phyloP scores from a whole-genome alignment of 2,329 filamentous ascomycete genomes.

The Zasmidium angulare region DNA sequence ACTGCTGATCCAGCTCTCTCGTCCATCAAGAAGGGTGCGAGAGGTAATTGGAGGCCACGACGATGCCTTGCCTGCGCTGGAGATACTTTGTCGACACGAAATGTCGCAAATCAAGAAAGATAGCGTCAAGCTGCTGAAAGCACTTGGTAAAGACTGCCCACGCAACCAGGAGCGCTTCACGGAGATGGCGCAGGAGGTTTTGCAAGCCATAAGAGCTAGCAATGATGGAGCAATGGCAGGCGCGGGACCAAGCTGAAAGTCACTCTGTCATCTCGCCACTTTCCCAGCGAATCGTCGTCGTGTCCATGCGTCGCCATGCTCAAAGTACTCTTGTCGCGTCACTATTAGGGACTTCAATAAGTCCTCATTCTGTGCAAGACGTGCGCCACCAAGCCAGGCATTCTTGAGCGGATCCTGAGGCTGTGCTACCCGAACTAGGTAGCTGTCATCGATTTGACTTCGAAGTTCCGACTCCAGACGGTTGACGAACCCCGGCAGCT shows the following conservation, averaged over 20 bases:
- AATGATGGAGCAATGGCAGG: slow-evolving; percentile 5
- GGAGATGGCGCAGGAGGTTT: slow-evolving; percentile 20
- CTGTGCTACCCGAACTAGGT: slow-evolving; percentile 70
- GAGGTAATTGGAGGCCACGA: slow-evolving; percentile 23
- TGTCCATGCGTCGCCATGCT: slow-evolving; percentile 62
- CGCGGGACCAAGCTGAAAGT: slow-evolving; percentile 14
- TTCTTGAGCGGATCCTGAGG: slow-evolving; percentile 73
- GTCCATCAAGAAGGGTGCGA: slow-evolving; percentile 23
- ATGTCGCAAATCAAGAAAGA: slow-evolving; percentile 29
- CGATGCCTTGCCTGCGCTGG: slow-evolving; percentile 17
- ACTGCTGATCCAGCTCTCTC: slow-evolving; percentile 30
- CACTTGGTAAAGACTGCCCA: slow-evolving; percentile 28
- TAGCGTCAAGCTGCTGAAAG: slow-evolving; percentile 28
- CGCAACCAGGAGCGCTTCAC: slow-evolving; percentile 28
- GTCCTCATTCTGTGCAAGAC: slow-evolving; percentile 68
- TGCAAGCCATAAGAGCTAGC: slow-evolving; percentile 11
- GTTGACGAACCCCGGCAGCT: slow-evolving; percentile 77
- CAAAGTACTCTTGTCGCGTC: slow-evolving; percentile 88
- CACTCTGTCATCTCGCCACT: slow-evolving; percentile 22
- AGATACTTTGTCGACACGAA: slow-evolving; percentile 25
- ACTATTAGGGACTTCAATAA: slow-evolving; percentile 66
- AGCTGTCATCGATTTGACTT: slow-evolving; percentile 59
- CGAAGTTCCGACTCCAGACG: slow-evolving; percentile 54
- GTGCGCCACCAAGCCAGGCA: slow-evolving; percentile 83
- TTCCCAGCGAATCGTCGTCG: slow-evolving; percentile 36